A percentile compares a stretch with the other conserved stretches of the same genome.
phyloP scores from a whole-genome alignment of 2,329 filamentous ascomycete genomes.

The Ophiostoma ulmi region DNA sequence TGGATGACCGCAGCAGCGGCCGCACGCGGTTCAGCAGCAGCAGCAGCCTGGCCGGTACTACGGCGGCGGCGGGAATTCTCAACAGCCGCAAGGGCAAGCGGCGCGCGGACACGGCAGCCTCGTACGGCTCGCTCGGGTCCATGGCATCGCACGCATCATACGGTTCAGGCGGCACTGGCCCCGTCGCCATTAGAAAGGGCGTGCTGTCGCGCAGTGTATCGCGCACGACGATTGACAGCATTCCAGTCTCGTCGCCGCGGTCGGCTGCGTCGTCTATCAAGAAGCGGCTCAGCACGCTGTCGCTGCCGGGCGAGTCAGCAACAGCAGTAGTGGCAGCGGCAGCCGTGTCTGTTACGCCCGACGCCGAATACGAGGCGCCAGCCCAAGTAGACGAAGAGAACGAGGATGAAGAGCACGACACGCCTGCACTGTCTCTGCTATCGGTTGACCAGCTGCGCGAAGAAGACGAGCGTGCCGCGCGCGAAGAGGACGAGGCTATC shows the following conservation, averaged over 20 bases:
- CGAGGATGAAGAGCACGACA: constrained; percentile 35
- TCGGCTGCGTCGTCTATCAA: constrained; percentile 40
- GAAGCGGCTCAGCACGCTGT: constrained; percentile 25
- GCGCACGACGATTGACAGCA: constrained; percentile 47
- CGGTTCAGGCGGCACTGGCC: not conserved
- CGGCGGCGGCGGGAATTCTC: constrained; percentile 51
- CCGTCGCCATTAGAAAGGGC: constrained; percentile 26
- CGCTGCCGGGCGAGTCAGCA: constrained; percentile 20
- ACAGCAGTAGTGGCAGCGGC: not conserved
- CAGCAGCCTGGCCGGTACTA: constrained; percentile 52
- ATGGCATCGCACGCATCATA: not conserved
- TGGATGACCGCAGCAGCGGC: constrained; percentile 71
- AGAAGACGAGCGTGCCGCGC: constrained; percentile 49
- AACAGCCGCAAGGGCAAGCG: constrained; percentile 36
- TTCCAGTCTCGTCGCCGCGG: constrained; percentile 42
- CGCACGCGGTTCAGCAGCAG: constrained; percentile 51
- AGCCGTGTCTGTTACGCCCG: not conserved
- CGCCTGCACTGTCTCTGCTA: constrained; percentile 34
- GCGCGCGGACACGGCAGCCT: constrained; percentile 26
- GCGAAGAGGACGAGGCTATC: constrained; percentile 51
- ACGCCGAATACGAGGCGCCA: not conserved
- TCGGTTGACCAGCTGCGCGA: constrained; percentile 49
- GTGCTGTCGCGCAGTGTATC: constrained; percentile 49
- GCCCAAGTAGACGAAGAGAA: not conserved
- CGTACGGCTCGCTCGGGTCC: constrained; percentile 13